These are phyloP conservation scores for Acer negundo DNA, from an alignment of 345 rosid species.

Conservation along the genomic window DNA sequence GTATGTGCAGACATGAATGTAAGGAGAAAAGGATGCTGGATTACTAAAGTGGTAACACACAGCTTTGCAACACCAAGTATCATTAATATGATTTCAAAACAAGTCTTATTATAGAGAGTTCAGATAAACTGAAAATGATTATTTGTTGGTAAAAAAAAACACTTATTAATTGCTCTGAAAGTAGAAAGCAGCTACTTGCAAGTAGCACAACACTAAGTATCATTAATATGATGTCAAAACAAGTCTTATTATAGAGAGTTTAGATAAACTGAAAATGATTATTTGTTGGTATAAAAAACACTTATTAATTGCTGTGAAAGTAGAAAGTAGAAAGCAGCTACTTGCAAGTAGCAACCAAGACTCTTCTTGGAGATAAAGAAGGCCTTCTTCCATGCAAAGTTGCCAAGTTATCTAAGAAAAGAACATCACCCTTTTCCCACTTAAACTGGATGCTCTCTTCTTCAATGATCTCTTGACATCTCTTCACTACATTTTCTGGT, in stretches of 20 bases:
- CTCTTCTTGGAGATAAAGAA: slow-evolving; percentile 56
- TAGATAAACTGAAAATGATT: too few species aligned
- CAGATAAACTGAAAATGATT: too few species aligned
- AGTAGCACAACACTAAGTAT: slow-evolving; percentile 33
- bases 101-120: too few species aligned
- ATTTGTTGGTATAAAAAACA: too few species aligned
- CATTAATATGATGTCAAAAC: too few species aligned
- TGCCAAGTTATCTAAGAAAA: slow-evolving; percentile 62
- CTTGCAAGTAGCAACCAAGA: slow-evolving; percentile 64
- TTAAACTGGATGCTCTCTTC: slow-evolving; percentile 77
- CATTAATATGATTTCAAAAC: too few species aligned
- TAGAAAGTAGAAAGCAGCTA: slow-evolving; percentile 17
- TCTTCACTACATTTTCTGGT: slow-evolving; percentile 46
- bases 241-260: too few species aligned
- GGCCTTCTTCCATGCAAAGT: slow-evolving; percentile 74
- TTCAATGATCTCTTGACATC: slow-evolving; percentile 62
- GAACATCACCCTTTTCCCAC: slow-evolving; percentile 71
- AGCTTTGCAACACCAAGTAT: too few species aligned
- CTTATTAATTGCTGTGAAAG: not conserved
- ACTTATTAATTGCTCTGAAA: not conserved
- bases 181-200: slow-evolving; percentile 45
- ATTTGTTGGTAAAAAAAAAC: too few species aligned
- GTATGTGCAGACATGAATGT: too few species aligned
- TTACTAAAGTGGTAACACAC: too few species aligned
- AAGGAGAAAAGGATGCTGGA: too few species aligned